Conservation (phyloP, 1,284 basidiomycete species). For the Trametes polyzona region DNA sequence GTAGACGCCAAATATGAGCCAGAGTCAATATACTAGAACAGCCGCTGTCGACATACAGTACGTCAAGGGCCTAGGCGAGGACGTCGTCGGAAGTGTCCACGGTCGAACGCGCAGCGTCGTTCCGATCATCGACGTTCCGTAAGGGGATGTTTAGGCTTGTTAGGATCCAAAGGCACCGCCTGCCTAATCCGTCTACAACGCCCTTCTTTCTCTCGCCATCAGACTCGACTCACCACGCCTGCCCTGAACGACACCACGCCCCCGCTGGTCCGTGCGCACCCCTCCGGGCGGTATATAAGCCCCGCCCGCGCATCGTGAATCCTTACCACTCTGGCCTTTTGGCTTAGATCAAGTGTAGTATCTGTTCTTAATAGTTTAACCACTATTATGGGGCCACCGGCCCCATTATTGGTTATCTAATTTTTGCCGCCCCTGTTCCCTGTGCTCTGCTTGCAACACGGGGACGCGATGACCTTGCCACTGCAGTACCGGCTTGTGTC, state of each 20-base stretch:
- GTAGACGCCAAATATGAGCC: too few relatives aligned
- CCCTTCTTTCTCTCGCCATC: too few relatives aligned
- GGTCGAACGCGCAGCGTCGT: neutral
- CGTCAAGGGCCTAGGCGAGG: neutral
- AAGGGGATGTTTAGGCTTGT: neutral
- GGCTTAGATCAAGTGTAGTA: slow-evolving; percentile 97
- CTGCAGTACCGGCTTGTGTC: slow-evolving; percentile 18
- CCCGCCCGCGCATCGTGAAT: neutral
- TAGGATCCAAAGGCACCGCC: slow-evolving; percentile 4
- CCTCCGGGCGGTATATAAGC: neutral
- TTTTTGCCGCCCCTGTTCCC: slow-evolving; percentile 18
- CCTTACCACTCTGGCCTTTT: slow-evolving; percentile 87
- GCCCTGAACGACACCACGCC: neutral
- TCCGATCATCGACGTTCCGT: too few relatives aligned
- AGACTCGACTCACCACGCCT: neutral
- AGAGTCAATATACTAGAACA: too few relatives aligned
- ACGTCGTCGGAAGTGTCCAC: neutral
- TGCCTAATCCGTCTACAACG: neutral
- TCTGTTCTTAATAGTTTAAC: slow-evolving; percentile 87
- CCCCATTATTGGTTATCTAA: slow-evolving; percentile 32
- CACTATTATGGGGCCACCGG: slow-evolving; percentile 58
- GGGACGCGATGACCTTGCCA: slow-evolving; percentile 19
- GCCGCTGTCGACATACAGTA: too few relatives aligned
- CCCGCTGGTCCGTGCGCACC: neutral
- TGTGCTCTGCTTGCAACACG: slow-evolving; percentile 21